Conservation (phyloP, 139 green algal species). For the Chlorella sp. region DNA sequence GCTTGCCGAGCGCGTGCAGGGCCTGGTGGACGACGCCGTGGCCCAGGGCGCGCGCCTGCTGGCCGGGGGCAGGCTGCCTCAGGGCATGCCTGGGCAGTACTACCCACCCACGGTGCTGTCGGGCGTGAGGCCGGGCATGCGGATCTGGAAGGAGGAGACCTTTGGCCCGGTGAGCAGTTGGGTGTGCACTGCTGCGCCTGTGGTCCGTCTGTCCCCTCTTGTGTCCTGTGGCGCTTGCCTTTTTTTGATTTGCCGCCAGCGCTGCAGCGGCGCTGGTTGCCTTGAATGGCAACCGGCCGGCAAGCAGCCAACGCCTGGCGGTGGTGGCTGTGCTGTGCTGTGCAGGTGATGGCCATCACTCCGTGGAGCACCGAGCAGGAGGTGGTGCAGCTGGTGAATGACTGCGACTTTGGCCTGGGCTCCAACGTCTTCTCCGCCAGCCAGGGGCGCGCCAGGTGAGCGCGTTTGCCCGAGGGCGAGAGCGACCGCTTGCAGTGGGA, state of each 20-base stretch:
- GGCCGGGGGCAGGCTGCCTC: constrained; percentile 56
- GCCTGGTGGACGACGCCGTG: constrained; percentile 87
- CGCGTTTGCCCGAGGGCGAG: too few relatives aligned
- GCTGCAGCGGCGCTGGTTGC: neutral
- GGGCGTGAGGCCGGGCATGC: constrained; percentile 72
- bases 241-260: too few relatives aligned
- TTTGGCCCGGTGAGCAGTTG: constrained; percentile 87
- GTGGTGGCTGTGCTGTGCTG: neutral
- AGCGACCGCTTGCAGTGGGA: too few relatives aligned
- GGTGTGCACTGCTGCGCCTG: too few relatives aligned
- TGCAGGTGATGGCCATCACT: constrained; percentile 57
- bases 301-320: neutral
- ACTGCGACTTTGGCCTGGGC: constrained; percentile 93
- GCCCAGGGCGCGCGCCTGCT: constrained; percentile 69
- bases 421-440: constrained; percentile 78
- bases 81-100: constrained; percentile 65
- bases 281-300: neutral
- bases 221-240: neutral
- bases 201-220: neutral
- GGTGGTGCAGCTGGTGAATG: constrained; percentile 86
- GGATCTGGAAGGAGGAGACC: constrained; percentile 90
- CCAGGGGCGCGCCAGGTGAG: constrained; percentile 13
- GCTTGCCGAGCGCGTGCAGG: constrained; percentile 74
- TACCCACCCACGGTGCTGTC: constrained; percentile 90
- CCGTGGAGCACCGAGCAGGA: constrained; percentile 72